Conservation (phyloP, 331 rosid species). For the Acacia concinna region DNA sequence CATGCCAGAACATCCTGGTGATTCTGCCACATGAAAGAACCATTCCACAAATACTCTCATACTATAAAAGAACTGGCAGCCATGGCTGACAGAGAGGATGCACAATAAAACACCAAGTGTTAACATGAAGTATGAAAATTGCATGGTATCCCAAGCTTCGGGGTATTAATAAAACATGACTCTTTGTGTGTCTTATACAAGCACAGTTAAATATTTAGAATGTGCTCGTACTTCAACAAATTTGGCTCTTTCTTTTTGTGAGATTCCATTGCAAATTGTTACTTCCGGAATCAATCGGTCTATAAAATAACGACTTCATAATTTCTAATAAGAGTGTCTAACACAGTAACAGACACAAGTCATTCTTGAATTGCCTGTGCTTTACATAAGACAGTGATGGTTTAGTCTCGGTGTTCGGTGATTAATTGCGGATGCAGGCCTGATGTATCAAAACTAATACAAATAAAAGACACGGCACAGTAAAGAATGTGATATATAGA, state of each 20-base stretch:
- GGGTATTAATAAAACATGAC: too few species aligned
- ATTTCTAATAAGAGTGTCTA: not conserved
- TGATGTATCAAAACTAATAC: not conserved
- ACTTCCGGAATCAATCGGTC: not conserved
- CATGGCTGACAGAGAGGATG: not conserved
- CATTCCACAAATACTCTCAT: not conserved
- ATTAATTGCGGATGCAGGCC: not conserved
- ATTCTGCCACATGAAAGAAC: not conserved
- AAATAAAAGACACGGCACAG: not conserved
- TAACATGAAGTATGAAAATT: too few species aligned
- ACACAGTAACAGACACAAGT: not conserved
- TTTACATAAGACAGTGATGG: not conserved
- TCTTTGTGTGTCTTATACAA: too few species aligned
- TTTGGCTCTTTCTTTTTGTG: not conserved
- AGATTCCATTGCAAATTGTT: not conserved
- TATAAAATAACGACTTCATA: too few species aligned
- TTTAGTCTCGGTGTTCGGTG: not conserved
- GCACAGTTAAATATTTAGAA: too few species aligned
- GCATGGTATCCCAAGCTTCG: too few species aligned
- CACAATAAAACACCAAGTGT: not conserved
- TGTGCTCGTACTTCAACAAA: too few species aligned
- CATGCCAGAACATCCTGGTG: not conserved
- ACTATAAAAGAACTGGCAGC: not conserved
- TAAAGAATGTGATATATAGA: not conserved
- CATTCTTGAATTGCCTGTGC: not conserved